phyloP scores from a whole-genome alignment of 371 early-diverging fungal genomes.

The Blyttiomyces sp. region DNA sequence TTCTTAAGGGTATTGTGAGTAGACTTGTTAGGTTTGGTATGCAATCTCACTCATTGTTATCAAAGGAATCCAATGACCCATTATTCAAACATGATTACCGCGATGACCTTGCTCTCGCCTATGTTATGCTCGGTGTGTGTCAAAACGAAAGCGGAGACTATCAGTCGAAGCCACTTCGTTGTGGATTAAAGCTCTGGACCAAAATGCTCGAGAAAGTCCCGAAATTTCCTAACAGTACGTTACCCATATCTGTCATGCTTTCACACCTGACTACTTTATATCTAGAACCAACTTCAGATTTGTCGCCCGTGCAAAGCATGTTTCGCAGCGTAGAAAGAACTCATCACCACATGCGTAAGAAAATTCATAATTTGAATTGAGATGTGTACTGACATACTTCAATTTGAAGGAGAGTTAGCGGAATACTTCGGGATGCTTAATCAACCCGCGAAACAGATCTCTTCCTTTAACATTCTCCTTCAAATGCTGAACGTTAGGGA shows the following conservation, averaged over 20 bases:
- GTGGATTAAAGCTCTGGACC: conserved; percentile 61
- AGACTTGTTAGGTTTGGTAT: no score
- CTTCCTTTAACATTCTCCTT: conserved; percentile 44
- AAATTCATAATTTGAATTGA: no score
- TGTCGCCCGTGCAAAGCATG: background rate
- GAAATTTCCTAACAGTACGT: conserved; percentile 7
- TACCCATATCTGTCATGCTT: background rate
- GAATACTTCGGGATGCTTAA: conserved; percentile 50
- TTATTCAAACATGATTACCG: no score
- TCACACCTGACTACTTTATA: background rate
- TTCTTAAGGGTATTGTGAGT: no score
- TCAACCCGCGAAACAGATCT: conserved; percentile 44
- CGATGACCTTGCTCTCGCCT: conserved; percentile 57
- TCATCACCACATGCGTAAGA: conserved; percentile 3
- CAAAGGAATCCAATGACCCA: no score
- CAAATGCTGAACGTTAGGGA: conserved; percentile 46
- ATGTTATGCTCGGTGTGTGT: conserved; percentile 58
- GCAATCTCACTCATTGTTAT: no score
- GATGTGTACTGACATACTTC: background rate
- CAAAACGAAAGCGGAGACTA: conserved; percentile 17
- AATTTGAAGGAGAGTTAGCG: conserved; percentile 36
- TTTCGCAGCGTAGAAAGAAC: conserved; percentile 1
- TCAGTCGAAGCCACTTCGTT: conserved; percentile 40
- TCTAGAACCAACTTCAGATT: conserved; percentile 3
- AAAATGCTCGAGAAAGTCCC: conserved; percentile 34